Conservation (phyloP, 176 grass and related monocot species). For the Typha latifolia region DNA sequence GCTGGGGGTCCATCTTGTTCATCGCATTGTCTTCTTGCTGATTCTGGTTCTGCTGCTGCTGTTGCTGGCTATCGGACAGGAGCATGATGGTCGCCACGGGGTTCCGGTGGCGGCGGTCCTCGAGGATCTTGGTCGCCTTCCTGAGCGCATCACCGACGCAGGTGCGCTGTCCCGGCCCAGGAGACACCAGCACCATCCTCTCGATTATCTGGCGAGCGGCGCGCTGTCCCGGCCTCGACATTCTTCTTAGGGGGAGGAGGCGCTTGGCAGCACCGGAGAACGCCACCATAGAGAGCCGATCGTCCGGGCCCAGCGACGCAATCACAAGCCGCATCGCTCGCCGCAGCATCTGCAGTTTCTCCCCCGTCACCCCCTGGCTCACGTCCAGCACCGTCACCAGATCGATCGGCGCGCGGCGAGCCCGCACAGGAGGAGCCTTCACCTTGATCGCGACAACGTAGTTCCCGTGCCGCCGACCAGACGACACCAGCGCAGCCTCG, state of each 20-base stretch:
- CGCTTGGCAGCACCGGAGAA: slow-evolving; percentile 84
- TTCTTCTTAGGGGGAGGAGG: slow-evolving; percentile 61
- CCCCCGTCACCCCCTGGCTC: slow-evolving; percentile 70
- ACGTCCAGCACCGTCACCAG: slow-evolving; percentile 89
- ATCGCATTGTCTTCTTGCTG: slow-evolving; percentile 24
- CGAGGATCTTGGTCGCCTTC: slow-evolving; percentile 90
- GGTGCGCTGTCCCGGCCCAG: slow-evolving; percentile 25
- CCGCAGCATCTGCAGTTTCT: slow-evolving; percentile 91
- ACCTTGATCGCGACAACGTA: slow-evolving; percentile 76
- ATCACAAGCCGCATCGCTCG: slow-evolving; percentile 70
- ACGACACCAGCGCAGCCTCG: slow-evolving; percentile 54
- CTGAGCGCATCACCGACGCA: slow-evolving; percentile 64
- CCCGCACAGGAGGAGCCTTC: slow-evolving; percentile 45
- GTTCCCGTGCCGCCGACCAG: slow-evolving; percentile 54
- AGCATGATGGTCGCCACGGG: slow-evolving; percentile 93
- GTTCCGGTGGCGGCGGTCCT: slow-evolving; percentile 82
- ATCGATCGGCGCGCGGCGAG: slow-evolving; percentile 51
- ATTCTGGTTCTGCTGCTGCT: slow-evolving; percentile 24
- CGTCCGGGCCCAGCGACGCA: slow-evolving; percentile 54
- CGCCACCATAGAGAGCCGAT: slow-evolving; percentile 73
- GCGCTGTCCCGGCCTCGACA: slow-evolving; percentile 76
- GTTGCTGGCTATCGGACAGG: slow-evolving; percentile 54
- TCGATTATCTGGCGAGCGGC: slow-evolving; percentile 76
- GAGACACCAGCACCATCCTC: slow-evolving; percentile 50
- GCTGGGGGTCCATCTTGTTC: slow-evolving; percentile 3